Percentiles rank a stretch among this genome's conserved stretches.
Evolutionary conservation across 768 basidiomycete genomes (phyloP).

Genomic region (Suillus plorans): DNA sequence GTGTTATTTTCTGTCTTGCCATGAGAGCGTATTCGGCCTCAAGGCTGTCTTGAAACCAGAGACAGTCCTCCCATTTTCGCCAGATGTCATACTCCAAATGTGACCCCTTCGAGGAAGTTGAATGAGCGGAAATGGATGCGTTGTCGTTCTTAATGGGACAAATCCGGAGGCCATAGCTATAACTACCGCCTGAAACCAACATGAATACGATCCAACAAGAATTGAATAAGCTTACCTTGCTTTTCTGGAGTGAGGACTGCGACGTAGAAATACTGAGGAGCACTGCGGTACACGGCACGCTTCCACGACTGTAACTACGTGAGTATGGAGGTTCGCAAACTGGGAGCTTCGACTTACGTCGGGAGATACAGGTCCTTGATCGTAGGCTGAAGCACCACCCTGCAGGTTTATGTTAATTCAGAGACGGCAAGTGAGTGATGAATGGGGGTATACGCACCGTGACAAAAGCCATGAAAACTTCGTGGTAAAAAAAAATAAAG

Average conservation of each 20-base stretch:
- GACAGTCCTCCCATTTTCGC: constrained; percentile 81
- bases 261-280: constrained; percentile 61
- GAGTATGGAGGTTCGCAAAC: background rate
- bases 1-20: constrained; percentile 65
- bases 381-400: constrained; percentile 10
- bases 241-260: constrained; percentile 60
- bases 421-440: background rate
- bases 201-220: constrained; percentile 7
- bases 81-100: constrained; percentile 67
- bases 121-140: constrained; percentile 18
- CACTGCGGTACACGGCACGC: constrained; percentile 55
- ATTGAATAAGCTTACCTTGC: constrained; percentile 41
- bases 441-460: background rate
- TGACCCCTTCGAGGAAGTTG: constrained; percentile 31
- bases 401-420: constrained; percentile 8
- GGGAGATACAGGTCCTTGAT: constrained; percentile 14
- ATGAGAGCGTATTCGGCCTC: constrained; percentile 63
- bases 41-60: constrained; percentile 70
- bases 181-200: constrained; percentile 42
- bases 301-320: constrained; percentile 49
- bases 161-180: constrained; percentile 65
- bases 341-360: constrained; percentile 23
- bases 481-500: background rate
- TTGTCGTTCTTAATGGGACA: constrained; percentile 41
- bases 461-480: constrained; percentile 14